These are phyloP conservation scores for Paramarasmius palmivorus DNA, from an alignment of 1,284 basidiomycete genomes.

Conservation along the genomic window DNA sequence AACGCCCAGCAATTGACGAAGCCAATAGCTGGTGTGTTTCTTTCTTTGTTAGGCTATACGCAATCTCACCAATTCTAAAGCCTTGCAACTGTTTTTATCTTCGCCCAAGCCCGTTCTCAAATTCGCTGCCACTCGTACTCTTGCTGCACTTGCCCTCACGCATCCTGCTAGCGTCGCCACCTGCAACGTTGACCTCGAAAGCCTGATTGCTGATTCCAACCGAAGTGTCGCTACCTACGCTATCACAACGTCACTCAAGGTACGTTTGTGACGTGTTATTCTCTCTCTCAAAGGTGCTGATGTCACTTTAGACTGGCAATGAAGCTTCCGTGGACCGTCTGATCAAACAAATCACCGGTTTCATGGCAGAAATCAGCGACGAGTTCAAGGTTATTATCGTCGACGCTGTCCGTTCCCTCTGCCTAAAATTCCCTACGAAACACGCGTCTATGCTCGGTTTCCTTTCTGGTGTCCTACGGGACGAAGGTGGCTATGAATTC, in stretches of 20 bases:
- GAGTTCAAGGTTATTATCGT: slow-evolving; percentile 99
- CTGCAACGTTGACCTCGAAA: slow-evolving; percentile 98
- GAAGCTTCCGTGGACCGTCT: slow-evolving; percentile 98
- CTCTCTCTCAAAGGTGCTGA: no score
- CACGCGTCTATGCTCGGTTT: slow-evolving; percentile 95
- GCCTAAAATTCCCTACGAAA: slow-evolving; percentile 98
- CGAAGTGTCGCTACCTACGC: slow-evolving; percentile 98
- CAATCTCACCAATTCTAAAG: slow-evolving; percentile 41
- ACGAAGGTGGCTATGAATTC: slow-evolving; percentile 99
- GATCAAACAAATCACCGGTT: slow-evolving; percentile 99
- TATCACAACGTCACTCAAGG: slow-evolving; percentile 97
- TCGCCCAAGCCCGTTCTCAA: slow-evolving; percentile 94
- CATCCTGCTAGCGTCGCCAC: slow-evolving; percentile 87
- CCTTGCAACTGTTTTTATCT: slow-evolving; percentile 90
- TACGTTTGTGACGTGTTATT: no score
- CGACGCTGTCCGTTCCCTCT: slow-evolving; percentile 96
- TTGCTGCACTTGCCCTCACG: slow-evolving; percentile 84
- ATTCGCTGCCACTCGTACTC: slow-evolving; percentile 96
- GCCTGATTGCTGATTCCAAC: slow-evolving; percentile 95
- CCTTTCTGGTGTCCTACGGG: slow-evolving; percentile 90
- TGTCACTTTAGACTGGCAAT: slow-evolving; percentile 80
- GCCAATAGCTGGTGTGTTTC: slow-evolving; percentile 77
- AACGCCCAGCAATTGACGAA: slow-evolving; percentile 79
- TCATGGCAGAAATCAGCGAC: slow-evolving; percentile 99
- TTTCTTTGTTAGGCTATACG: slow-evolving; percentile 4